These are phyloP conservation scores for Trichomonascaceae sp. DNA, from an alignment of 1,139 yeast species.

Conservation along the genomic window DNA sequence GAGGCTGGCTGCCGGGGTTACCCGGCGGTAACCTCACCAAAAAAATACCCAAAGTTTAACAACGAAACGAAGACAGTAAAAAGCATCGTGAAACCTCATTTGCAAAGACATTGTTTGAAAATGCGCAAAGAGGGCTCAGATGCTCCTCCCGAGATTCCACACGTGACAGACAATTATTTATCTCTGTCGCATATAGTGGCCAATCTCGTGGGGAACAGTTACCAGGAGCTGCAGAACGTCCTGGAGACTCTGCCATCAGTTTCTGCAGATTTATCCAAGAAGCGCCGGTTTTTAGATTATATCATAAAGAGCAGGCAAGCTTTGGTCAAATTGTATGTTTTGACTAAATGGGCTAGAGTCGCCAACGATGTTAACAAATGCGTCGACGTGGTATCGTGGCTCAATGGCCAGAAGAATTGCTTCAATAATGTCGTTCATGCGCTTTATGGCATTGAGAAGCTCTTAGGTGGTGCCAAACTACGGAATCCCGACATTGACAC, in stretches of 20 bases:
- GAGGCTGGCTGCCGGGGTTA: background rate
- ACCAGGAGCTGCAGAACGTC: slow-evolving; percentile 54
- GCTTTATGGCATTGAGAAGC: slow-evolving; percentile 53
- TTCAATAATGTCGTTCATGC: slow-evolving; percentile 60
- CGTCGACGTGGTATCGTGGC: slow-evolving; percentile 83
- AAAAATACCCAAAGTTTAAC: background rate
- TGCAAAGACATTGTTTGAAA: background rate
- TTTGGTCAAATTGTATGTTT: slow-evolving; percentile 72
- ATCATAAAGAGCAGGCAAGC: slow-evolving; percentile 72
- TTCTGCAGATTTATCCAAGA: slow-evolving; percentile 55
- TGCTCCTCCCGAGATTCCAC: slow-evolving; percentile 46
- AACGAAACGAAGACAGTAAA: background rate
- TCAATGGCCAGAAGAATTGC: slow-evolving; percentile 71
- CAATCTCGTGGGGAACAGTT: slow-evolving; percentile 57
- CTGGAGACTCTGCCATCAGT: slow-evolving; percentile 55
- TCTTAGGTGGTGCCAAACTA: slow-evolving; percentile 73
- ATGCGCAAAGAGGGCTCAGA: slow-evolving; percentile 1
- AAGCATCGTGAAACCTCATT: background rate
- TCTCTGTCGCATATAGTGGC: slow-evolving; percentile 56
- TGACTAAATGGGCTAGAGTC: slow-evolving; percentile 79
- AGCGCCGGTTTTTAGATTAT: slow-evolving; percentile 60
- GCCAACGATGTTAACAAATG: slow-evolving; percentile 64
- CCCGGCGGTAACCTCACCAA: background rate
- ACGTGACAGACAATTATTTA: slow-evolving; percentile 63
- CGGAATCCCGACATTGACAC: slow-evolving; percentile 87